A percentile compares a stretch with the other conserved stretches of the same genome.
Conservation (phyloP, 1,284 basidiomycete species). For the Ustilago loliicola region DNA sequence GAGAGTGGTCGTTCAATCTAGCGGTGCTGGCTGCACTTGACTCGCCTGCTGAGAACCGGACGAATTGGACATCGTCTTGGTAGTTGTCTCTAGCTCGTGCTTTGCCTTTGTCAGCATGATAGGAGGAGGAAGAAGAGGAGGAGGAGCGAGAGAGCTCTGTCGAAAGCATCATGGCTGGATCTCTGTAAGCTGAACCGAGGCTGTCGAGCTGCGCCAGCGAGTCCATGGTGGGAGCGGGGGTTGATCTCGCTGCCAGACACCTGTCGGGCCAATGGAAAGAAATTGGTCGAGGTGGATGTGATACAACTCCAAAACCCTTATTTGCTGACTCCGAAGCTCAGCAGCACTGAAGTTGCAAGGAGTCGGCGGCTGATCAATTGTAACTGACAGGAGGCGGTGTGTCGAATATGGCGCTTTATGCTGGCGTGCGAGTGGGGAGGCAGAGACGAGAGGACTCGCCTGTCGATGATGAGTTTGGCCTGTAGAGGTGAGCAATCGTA, state of each 20-base stretch:
- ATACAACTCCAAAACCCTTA: too few relatives aligned
- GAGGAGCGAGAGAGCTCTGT: slow-evolving; percentile 8
- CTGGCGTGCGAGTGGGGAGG: too few relatives aligned
- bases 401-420: too few relatives aligned
- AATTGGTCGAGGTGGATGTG: neutral
- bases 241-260: too few relatives aligned
- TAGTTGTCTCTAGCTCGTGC: slow-evolving; percentile 19
- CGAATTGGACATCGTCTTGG: neutral
- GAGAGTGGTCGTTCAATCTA: neutral
- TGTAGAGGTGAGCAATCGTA: neutral
- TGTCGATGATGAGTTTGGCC: too few relatives aligned
- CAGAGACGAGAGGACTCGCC: too few relatives aligned
- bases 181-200: neutral
- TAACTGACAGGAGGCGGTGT: too few relatives aligned
- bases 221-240: slow-evolving; percentile 17
- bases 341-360: too few relatives aligned
- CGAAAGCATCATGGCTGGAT: neutral
- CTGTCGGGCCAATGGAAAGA: too few relatives aligned
- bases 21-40: slow-evolving; percentile 2
- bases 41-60: neutral
- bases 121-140: slow-evolving; percentile 3
- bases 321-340: too few relatives aligned
- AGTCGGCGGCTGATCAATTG: too few relatives aligned
- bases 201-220: slow-evolving; percentile 18
- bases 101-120: slow-evolving; percentile 34